phyloP scores from a whole-genome alignment of 331 rosid species.

The Prunus yedoensis region DNA sequence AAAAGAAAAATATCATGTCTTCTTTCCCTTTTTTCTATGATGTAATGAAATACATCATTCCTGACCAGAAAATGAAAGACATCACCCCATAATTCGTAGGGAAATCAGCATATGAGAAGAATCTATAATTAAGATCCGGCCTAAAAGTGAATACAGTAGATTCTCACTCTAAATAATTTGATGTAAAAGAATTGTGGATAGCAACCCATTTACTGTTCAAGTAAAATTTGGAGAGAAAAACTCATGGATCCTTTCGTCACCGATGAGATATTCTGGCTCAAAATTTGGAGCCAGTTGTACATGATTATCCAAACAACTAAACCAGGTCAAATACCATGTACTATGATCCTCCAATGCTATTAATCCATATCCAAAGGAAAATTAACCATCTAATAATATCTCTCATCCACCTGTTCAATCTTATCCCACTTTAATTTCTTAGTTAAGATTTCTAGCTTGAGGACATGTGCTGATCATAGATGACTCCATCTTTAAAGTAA shows the following conservation, averaged over 20 bases:
- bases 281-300: neutral
- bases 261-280: neutral
- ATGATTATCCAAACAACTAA: neutral
- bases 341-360: neutral
- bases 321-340: neutral
- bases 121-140: neutral
- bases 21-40: neutral
- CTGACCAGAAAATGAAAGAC: neutral
- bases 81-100: neutral
- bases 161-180: neutral
- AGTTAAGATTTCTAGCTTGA: neutral
- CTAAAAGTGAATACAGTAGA: neutral
- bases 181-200: neutral
- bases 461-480: neutral
- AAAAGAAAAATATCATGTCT: neutral
- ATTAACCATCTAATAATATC: neutral
- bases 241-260: neutral
- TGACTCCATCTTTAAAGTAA: neutral
- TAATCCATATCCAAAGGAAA: neutral
- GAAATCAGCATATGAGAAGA: neutral
- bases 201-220: neutral
- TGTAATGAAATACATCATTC: neutral
- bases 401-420: neutral
- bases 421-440: neutral
- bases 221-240: neutral